Conservation (phyloP, 345 rosid species). For the Brassica rapa region DNA sequence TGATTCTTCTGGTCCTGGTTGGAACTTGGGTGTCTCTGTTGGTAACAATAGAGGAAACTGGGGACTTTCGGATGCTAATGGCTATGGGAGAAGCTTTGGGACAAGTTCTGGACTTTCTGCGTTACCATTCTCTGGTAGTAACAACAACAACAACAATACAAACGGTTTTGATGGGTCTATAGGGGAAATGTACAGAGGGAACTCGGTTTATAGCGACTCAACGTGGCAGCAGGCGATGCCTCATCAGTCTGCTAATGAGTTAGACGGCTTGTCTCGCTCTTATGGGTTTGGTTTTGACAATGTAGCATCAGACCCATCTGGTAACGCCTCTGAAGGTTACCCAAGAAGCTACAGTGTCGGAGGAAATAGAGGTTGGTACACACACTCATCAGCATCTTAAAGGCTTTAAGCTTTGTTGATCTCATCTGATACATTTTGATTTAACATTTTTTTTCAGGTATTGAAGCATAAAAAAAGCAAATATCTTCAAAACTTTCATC, state of each 20-base stretch:
- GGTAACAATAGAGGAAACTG: conserved; percentile 72
- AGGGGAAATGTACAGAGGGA: conserved; percentile 60
- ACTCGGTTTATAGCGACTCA: conserved; percentile 69
- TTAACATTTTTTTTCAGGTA: conserved; percentile 31
- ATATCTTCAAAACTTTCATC: background rate
- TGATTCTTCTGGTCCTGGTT: conserved; percentile 52
- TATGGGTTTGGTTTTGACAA: conserved; percentile 64
- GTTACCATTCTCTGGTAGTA: conserved; percentile 40
- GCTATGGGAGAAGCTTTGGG: conserved; percentile 57
- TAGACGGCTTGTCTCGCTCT: conserved; percentile 56
- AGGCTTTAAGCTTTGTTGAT: background rate
- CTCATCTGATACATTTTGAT: background rate
- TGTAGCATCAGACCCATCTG: conserved; percentile 62
- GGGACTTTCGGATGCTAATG: conserved; percentile 46
- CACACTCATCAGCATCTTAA: background rate
- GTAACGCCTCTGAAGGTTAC: conserved; percentile 63
- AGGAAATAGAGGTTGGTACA: background rate
- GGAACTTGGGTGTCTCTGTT: conserved; percentile 55
- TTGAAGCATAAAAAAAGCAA: conserved; percentile 31
- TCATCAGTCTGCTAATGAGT: conserved; percentile 54
- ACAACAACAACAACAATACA: background rate
- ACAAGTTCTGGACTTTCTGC: conserved; percentile 43
- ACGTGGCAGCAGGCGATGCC: conserved; percentile 47
- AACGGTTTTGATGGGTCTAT: conserved; percentile 62
- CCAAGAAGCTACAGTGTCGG: conserved; percentile 57